These are phyloP conservation scores for Paracoccidioides brasiliensis DNA, from an alignment of 2,329 filamentous ascomycete species.

Conservation along the genomic window DNA sequence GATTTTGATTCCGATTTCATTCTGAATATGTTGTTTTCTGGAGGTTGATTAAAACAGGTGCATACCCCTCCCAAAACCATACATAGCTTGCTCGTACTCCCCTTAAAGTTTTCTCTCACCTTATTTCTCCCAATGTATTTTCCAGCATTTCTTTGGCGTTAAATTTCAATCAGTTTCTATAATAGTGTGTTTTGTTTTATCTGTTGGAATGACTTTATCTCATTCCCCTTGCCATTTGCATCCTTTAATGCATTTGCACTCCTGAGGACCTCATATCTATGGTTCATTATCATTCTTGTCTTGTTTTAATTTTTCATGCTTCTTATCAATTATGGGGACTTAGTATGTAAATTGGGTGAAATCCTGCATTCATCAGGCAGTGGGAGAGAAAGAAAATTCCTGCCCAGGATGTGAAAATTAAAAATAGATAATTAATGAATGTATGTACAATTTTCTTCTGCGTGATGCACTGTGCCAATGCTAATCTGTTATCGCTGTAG, in stretches of 20 bases:
- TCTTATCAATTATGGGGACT: too few species aligned
- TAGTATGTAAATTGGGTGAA: neutral
- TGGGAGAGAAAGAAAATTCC: neutral
- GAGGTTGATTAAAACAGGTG: too few species aligned
- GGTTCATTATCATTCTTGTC: neutral
- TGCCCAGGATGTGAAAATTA: too few species aligned
- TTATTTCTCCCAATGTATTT: neutral
- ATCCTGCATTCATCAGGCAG: neutral
- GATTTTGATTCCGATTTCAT: too few species aligned
- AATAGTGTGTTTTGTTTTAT: neutral
- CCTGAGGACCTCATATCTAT: neutral
- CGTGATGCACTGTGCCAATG: neutral
- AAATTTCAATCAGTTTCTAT: too few species aligned
- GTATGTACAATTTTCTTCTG: neutral
- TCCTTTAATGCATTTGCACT: neutral
- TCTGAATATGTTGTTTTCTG: too few species aligned
- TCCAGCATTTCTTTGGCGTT: neutral
- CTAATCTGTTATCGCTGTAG: neutral
- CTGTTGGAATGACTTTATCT: neutral
- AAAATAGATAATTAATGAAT: neutral
- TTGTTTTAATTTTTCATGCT: neutral
- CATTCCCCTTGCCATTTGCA: neutral
- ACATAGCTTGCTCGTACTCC: neutral
- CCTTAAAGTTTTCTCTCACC: neutral
- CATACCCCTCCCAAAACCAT: too few species aligned